These are phyloP conservation scores for Macrocybe gigantea DNA, from an alignment of 768 basidiomycete species.

Conservation along the genomic window DNA sequence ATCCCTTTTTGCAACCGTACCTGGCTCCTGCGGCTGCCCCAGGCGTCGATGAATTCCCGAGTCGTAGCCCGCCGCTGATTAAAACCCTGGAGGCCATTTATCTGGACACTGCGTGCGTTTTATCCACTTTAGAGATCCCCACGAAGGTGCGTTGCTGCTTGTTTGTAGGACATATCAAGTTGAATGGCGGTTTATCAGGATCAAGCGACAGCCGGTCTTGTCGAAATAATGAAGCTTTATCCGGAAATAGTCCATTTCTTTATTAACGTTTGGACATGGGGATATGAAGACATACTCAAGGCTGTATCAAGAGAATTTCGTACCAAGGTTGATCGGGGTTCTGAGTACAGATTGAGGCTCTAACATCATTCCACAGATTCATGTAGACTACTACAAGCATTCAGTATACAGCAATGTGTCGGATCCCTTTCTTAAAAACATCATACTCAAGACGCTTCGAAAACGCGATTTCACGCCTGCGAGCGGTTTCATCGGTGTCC, in stretches of 20 bases:
- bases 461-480: slow-evolving; percentile 90
- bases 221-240: slow-evolving; percentile 64
- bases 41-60: too few relatives aligned
- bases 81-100: slow-evolving; percentile 71
- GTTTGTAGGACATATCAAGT: not conserved
- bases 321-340: slow-evolving; percentile 37
- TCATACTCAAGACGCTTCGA: slow-evolving; percentile 56
- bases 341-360: not conserved
- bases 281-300: slow-evolving; percentile 89
- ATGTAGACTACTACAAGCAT: slow-evolving; percentile 87
- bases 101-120: slow-evolving; percentile 73
- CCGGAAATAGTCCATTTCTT: slow-evolving; percentile 72
- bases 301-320: slow-evolving; percentile 65
- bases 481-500: slow-evolving; percentile 76
- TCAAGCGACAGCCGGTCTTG: slow-evolving; percentile 57
- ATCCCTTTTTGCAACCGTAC: slow-evolving; percentile 71
- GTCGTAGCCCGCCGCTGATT: slow-evolving; percentile 10
- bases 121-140: slow-evolving; percentile 45
- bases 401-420: slow-evolving; percentile 50
- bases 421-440: slow-evolving; percentile 55
- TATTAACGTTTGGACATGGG: slow-evolving; percentile 94
- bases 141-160: slow-evolving; percentile 42
- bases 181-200: slow-evolving; percentile 34
- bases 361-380: slow-evolving; percentile 47
- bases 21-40: slow-evolving; percentile 27